Conservation (phyloP, 495 filamentous ascomycete species). For the Talaromyces stipitatus region DNA sequence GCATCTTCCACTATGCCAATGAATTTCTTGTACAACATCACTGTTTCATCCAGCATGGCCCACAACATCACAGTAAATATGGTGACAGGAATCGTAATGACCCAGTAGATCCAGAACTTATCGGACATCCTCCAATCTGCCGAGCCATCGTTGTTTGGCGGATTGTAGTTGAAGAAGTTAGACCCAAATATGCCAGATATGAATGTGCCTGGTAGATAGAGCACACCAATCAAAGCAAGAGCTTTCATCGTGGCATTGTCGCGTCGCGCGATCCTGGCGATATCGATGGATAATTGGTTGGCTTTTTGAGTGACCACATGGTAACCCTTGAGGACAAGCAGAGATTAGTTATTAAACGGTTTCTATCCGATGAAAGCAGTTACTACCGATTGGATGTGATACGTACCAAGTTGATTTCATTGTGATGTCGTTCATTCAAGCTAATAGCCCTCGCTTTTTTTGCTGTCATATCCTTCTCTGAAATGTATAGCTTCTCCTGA, state of each 20-base stretch:
- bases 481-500: conserved; percentile 9
- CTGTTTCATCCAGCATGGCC: conserved; percentile 4
- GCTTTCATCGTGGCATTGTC: conserved; percentile 30
- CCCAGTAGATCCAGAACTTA: conserved; percentile 33
- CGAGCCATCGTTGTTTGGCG: conserved; percentile 1
- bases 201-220: conserved; percentile 34
- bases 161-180: conserved; percentile 24
- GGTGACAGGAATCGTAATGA: conserved; percentile 22
- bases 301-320: conserved; percentile 20
- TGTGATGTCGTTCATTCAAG: conserved; percentile 24
- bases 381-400: neutral
- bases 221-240: conserved; percentile 23
- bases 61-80: conserved; percentile 15
- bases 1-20: neutral
- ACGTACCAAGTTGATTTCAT: conserved; percentile 37
- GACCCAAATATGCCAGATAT: conserved; percentile 31
- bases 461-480: conserved; percentile 13
- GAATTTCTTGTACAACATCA: neutral
- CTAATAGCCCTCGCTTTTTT: conserved; percentile 13
- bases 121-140: conserved; percentile 16
- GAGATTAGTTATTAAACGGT: too few species aligned
- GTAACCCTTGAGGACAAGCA: neutral
- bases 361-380: neutral
- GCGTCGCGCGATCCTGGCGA: conserved; percentile 20
- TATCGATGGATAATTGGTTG: conserved; percentile 21